These are phyloP conservation scores for Brassica hybrid DNA, from an alignment of 441 rosid species.

Conservation along the genomic window DNA sequence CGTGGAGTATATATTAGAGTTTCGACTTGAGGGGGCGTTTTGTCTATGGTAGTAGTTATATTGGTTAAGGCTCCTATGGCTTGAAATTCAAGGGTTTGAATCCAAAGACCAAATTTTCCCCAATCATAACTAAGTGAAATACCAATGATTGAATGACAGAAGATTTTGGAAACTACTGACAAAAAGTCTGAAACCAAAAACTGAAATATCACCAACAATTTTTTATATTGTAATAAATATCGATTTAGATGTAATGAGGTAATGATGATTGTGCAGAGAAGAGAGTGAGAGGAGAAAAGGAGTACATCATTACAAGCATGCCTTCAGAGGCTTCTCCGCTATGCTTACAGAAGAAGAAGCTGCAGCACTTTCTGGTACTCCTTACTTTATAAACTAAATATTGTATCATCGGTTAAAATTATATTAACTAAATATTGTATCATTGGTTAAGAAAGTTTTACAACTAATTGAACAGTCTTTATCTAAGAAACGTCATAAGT, in stretches of 20 bases:
- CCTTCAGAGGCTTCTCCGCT: slow-evolving; percentile 83
- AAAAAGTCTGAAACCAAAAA: background rate
- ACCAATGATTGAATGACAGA: background rate
- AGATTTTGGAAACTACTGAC: background rate
- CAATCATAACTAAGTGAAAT: background rate
- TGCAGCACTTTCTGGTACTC: slow-evolving; percentile 61
- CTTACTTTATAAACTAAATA: background rate
- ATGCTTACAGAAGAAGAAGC: slow-evolving; percentile 78
- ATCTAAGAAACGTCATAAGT: too few relatives aligned
- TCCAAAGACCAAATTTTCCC: background rate
- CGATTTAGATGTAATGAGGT: background rate
- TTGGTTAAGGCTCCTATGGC: background rate
- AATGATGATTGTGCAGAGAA: slow-evolving; percentile 41
- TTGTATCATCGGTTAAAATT: background rate
- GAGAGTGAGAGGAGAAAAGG: slow-evolving; percentile 51
- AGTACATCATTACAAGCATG: slow-evolving; percentile 64
- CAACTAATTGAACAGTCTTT: too few relatives aligned
- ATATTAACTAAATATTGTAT: background rate
- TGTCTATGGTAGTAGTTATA: background rate
- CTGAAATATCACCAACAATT: background rate
- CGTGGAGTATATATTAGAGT: background rate
- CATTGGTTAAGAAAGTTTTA: too few relatives aligned
- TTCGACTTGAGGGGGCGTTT: background rate
- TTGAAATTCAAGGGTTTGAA: background rate
- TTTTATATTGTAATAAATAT: background rate